phyloP scores from a whole-genome alignment of 2,329 filamentous ascomycete genomes.

The Nemania sp. region DNA sequence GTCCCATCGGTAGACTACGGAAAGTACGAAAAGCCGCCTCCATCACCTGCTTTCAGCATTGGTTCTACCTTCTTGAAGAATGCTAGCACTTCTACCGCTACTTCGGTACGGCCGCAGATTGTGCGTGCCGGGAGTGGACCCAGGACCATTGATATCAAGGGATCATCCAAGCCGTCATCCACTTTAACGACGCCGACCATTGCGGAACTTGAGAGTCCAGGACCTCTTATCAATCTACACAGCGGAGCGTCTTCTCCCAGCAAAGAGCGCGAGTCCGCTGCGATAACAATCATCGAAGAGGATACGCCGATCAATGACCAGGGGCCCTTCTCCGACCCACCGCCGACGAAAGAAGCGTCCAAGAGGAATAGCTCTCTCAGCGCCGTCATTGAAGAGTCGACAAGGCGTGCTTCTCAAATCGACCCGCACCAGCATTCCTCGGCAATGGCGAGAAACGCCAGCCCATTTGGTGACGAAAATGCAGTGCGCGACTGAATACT shows the following conservation, averaged over 20 bases:
- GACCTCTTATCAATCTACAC: slow-evolving; percentile 24
- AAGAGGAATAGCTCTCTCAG: slow-evolving; percentile 54
- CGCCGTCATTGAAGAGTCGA: slow-evolving; percentile 59
- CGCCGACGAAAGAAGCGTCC: slow-evolving; percentile 37
- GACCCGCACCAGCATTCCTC: slow-evolving; percentile 41
- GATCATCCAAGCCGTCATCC: slow-evolving; percentile 29
- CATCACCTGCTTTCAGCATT: slow-evolving; percentile 64
- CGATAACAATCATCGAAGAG: slow-evolving; percentile 54
- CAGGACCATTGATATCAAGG: slow-evolving; percentile 44
- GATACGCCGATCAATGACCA: slow-evolving; percentile 55
- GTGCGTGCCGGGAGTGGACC: slow-evolving; percentile 58
- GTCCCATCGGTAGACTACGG: slow-evolving; percentile 72
- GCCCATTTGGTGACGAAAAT: slow-evolving; percentile 41
- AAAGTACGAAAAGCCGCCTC: slow-evolving; percentile 51
- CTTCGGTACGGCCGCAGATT: slow-evolving; percentile 60
- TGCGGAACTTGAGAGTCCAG: slow-evolving; percentile 30
- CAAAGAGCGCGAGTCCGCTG: slow-evolving; percentile 44
- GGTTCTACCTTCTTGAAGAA: slow-evolving; percentile 70
- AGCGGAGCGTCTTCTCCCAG: neutral
- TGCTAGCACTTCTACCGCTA: slow-evolving; percentile 60
- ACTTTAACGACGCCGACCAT: slow-evolving; percentile 21
- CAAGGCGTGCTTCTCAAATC: slow-evolving; percentile 42
- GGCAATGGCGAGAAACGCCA: slow-evolving; percentile 28
- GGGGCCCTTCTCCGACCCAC: slow-evolving; percentile 63
- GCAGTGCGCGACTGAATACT: slow-evolving; percentile 35